A percentile compares a stretch with the other conserved stretches of the same genome.
Evolutionary conservation across 2,329 filamentous ascomycete species (phyloP).

Genomic region (Cladosporium oxysporum): DNA sequence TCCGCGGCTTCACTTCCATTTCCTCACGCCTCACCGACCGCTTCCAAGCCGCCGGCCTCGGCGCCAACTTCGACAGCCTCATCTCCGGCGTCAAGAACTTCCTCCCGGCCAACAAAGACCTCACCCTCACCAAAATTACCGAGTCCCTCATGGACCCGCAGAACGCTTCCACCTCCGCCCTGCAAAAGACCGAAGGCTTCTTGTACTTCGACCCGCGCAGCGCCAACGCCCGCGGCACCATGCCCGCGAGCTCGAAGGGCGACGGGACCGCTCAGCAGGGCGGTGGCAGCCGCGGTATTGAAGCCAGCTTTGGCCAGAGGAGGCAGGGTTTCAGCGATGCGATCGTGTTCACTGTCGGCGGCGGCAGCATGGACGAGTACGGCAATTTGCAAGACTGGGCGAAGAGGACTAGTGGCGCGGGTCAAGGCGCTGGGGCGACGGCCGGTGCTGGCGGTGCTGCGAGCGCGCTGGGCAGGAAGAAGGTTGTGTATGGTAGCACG

Average conservation of each 20-base stretch:
- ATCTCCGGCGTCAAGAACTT: slow-evolving; percentile 98
- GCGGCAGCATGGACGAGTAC: slow-evolving; percentile 98
- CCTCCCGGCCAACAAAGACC: slow-evolving; percentile 90
- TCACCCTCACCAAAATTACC: slow-evolving; percentile 96
- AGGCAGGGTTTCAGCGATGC: slow-evolving; percentile 52
- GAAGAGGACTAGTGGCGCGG: slow-evolving; percentile 61
- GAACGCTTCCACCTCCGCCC: slow-evolving; percentile 83
- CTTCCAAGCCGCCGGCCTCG: slow-evolving; percentile 85
- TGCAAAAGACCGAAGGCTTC: slow-evolving; percentile 94
- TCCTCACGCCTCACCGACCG: slow-evolving; percentile 90
- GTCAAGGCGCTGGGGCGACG: neutral
- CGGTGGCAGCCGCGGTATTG: slow-evolving; percentile 59
- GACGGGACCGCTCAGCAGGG: slow-evolving; percentile 29
- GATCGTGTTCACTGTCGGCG: slow-evolving; percentile 59
- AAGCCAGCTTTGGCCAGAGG: slow-evolving; percentile 86
- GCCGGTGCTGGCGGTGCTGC: slow-evolving; percentile 49
- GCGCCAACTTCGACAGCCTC: slow-evolving; percentile 86
- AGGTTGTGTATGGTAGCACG: slow-evolving; percentile 93
- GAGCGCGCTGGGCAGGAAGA: slow-evolving; percentile 63
- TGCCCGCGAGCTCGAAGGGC: slow-evolving; percentile 71
- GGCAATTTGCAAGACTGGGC: slow-evolving; percentile 98
- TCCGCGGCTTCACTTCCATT: slow-evolving; percentile 89
- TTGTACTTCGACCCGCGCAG: slow-evolving; percentile 96
- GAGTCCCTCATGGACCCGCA: slow-evolving; percentile 97
- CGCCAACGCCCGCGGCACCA: slow-evolving; percentile 86